These are phyloP conservation scores for Erodium texanum DNA, from an alignment of 441 rosid genomes.

Conservation along the genomic window DNA sequence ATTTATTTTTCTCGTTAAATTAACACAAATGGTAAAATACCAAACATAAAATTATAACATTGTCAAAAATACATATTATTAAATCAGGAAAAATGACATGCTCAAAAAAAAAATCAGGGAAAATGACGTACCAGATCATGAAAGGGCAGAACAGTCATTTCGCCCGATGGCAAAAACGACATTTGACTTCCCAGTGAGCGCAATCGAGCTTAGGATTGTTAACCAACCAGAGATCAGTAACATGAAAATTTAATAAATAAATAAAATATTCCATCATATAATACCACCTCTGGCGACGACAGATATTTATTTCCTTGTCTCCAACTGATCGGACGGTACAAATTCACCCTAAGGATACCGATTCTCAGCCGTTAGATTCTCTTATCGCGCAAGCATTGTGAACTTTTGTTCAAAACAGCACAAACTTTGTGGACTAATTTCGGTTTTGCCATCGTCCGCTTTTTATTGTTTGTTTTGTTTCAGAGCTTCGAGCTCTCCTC, in stretches of 20 bases:
- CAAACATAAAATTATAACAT: no score
- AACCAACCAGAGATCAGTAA: neutral
- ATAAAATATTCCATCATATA: neutral
- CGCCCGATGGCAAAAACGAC: neutral
- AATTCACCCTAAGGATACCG: neutral
- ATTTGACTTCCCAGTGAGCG: neutral
- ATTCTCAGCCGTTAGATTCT: neutral
- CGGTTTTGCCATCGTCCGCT: neutral
- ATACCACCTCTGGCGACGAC: conserved; percentile 3
- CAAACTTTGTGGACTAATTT: neutral
- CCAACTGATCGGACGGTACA: neutral
- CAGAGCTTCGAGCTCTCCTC: conserved; percentile 21
- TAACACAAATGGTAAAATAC: no score
- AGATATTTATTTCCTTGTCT: conserved; percentile 3
- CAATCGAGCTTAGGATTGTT: neutral
- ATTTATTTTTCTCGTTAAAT: no score
- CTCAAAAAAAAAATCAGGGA: neutral
- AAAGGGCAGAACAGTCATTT: conserved; percentile 1
- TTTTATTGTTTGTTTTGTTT: conserved; percentile 6
- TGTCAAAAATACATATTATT: no score
- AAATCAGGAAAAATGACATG: neutral
- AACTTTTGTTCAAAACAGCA: neutral
- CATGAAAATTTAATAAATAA: neutral
- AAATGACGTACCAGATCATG: neutral
- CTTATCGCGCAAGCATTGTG: neutral